Percentiles rank a stretch among this genome's conserved stretches.
These are phyloP conservation scores for Hemerocallis citrina DNA, from an alignment of 106 monocot species.

Conservation along the genomic window DNA sequence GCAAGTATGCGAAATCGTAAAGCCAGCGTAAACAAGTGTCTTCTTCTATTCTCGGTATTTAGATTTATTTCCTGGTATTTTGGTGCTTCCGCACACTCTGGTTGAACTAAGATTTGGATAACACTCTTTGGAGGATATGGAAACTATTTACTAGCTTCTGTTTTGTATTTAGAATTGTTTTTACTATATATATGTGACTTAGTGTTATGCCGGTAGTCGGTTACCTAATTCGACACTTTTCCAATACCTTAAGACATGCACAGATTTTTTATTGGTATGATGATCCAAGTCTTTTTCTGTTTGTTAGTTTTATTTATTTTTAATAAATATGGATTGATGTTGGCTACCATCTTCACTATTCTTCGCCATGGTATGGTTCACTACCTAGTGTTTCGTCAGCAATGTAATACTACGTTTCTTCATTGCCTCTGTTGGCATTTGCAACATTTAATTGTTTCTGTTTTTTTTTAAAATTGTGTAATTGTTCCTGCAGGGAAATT, in stretches of 20 bases:
- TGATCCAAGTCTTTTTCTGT: no score
- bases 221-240: no score
- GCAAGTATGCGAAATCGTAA: background rate
- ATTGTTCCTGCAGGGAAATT: constrained; percentile 46
- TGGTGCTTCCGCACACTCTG: background rate
- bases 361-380: no score
- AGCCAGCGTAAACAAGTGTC: background rate
- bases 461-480: background rate
- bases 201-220: no score
- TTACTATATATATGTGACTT: background rate
- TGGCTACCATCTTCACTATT: no score
- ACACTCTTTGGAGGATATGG: background rate
- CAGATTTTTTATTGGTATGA: no score
- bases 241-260: no score
- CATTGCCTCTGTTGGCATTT: constrained; percentile 3
- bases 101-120: background rate
- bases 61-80: background rate
- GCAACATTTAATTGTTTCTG: background rate
- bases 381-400: no score
- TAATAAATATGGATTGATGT: no score
- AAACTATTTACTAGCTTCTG: background rate
- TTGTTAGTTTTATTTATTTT: no score
- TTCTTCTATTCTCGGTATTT: background rate
- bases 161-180: background rate
- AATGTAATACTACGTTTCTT: no score